Conservation (phyloP, 2,329 filamentous ascomycete species). For the Knoxdaviesia proteae region DNA sequence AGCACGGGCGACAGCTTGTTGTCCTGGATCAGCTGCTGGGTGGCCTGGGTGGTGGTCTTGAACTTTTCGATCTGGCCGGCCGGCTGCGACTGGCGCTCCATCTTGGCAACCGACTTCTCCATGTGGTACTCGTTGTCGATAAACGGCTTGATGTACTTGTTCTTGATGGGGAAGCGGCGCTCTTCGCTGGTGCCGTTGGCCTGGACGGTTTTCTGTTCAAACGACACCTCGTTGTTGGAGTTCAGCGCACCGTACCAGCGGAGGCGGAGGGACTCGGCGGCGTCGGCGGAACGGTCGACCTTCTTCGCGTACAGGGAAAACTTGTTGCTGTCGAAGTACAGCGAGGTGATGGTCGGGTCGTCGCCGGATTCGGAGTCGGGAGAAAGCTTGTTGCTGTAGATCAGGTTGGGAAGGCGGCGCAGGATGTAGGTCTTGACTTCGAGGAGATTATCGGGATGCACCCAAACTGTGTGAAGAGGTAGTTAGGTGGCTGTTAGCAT, state of each 20-base stretch:
- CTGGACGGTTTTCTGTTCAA: conserved; percentile 78
- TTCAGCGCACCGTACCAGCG: conserved; percentile 80
- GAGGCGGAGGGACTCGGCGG: conserved; percentile 55
- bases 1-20: conserved; percentile 66
- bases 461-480: conserved; percentile 45
- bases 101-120: conserved; percentile 76
- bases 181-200: conserved; percentile 61
- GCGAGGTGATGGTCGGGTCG: conserved; percentile 80
- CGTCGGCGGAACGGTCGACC: conserved; percentile 52
- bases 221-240: conserved; percentile 55
- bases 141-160: conserved; percentile 80
- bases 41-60: conserved; percentile 49
- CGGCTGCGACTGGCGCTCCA: conserved; percentile 55
- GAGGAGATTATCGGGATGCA: conserved; percentile 83
- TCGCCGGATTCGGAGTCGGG: conserved; percentile 63
- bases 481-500: conserved; percentile 11
- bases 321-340: conserved; percentile 81
- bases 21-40: conserved; percentile 61
- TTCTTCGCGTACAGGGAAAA: conserved; percentile 80
- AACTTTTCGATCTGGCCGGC: conserved; percentile 46
- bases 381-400: conserved; percentile 75
- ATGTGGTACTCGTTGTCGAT: conserved; percentile 74
- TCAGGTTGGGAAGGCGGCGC: conserved; percentile 69
- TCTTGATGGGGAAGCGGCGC: conserved; percentile 67
- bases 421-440: conserved; percentile 95